Evolutionary conservation across 192 early-diverging fungal genomes (phyloP).

Genomic region (Dissophora globulifera): DNA sequence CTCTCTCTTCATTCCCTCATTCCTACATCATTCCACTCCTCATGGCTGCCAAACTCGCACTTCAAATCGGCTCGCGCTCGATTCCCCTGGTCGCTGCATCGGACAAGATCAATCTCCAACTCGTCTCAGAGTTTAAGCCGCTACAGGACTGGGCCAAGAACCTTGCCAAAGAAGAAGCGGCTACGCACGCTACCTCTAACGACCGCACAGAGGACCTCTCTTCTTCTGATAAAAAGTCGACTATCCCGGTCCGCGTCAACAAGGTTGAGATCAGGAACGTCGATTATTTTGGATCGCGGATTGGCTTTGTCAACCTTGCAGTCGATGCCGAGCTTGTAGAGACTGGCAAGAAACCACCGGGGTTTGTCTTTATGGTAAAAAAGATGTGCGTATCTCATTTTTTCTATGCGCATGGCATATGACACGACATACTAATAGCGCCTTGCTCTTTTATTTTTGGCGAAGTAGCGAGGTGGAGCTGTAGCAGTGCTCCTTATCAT

Average conservation of each 20-base stretch:
- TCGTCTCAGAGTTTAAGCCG: conserved; percentile 63
- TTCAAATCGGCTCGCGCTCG: conserved; percentile 40
- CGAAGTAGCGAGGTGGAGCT: conserved; percentile 81
- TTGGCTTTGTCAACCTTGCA: conserved; percentile 83
- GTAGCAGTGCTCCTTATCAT: conserved; percentile 79
- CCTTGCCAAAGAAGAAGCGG: conserved; percentile 55
- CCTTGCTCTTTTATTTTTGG: too few relatives aligned
- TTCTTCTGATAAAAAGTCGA: conserved; percentile 10
- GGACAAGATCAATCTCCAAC: conserved; percentile 42
- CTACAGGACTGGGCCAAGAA: conserved; percentile 66
- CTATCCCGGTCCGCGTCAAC: conserved; percentile 54
- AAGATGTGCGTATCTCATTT: background rate
- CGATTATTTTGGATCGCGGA: conserved; percentile 72
- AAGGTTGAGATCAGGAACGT: conserved; percentile 75
- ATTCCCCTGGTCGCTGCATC: conserved; percentile 34
- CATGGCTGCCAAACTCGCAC: conserved; percentile 38
- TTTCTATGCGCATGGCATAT: background rate
- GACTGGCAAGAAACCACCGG: conserved; percentile 68
- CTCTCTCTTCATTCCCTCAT: background rate
- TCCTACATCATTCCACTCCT: background rate
- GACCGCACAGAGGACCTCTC: background rate
- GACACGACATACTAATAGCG: too few relatives aligned
- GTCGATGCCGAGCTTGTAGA: conserved; percentile 62
- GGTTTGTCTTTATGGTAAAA: conserved; percentile 80
- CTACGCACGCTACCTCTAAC: background rate